Conservation (phyloP, 2,329 filamentous ascomycete species). For the Leptodontidium sp. region DNA sequence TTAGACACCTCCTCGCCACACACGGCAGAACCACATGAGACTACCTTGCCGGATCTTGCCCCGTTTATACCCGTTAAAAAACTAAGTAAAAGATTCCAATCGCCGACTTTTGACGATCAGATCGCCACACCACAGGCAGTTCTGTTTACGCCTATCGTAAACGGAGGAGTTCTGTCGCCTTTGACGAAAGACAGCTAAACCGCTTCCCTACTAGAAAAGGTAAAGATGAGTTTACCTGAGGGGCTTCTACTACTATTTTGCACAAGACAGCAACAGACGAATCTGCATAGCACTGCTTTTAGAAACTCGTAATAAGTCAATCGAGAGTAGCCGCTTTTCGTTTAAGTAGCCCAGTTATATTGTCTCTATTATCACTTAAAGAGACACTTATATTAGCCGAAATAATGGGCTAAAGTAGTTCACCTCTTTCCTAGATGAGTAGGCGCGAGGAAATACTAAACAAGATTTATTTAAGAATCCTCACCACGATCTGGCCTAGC, state of each 20-base stretch:
- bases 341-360: conserved; percentile 28
- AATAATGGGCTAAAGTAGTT: too few relatives aligned
- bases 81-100: conserved; percentile 28
- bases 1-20: conserved; percentile 13
- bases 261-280: conserved; percentile 22
- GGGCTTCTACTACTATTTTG: conserved; percentile 16
- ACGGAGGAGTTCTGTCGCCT: conserved; percentile 28
- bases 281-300: conserved; percentile 21
- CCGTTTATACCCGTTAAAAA: conserved; percentile 22
- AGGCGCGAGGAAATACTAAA: too few relatives aligned
- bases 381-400: too few relatives aligned
- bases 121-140: conserved; percentile 22
- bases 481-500: too few relatives aligned
- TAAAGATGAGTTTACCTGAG: conserved; percentile 24
- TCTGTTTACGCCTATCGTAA: conserved; percentile 27
- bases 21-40: not conserved
- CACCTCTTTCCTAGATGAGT: too few relatives aligned
- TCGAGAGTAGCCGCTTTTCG: conserved; percentile 20
- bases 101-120: conserved; percentile 22
- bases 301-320: conserved; percentile 24
- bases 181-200: too few relatives aligned
- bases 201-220: conserved; percentile 25
- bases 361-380: conserved; percentile 18
- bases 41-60: not conserved
- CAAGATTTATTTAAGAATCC: too few relatives aligned